phyloP scores from a whole-genome alignment of 208 protist genomes.

The Herpetomonas samuelpessoai region DNA sequence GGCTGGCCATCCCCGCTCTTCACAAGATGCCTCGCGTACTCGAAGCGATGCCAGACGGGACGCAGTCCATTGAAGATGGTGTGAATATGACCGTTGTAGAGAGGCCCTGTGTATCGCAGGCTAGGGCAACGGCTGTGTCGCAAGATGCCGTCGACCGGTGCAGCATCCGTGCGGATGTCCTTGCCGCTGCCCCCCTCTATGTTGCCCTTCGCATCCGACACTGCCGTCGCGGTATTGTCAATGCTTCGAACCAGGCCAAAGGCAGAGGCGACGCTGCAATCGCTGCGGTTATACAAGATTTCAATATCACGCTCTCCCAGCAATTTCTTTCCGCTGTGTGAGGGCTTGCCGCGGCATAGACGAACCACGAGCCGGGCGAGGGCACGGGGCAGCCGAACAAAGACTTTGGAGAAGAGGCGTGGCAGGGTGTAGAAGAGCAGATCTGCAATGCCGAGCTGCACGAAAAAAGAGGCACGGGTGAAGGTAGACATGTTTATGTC shows the following conservation, averaged over 20 bases:
- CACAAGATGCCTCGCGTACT: slow-evolving; percentile 40
- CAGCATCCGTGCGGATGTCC: neutral
- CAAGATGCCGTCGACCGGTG: neutral
- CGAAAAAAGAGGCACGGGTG: slow-evolving; percentile 19
- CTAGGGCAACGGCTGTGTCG: slow-evolving; percentile 2
- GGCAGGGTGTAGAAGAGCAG: slow-evolving; percentile 28
- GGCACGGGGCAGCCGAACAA: slow-evolving; percentile 20
- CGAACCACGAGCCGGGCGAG: slow-evolving; percentile 9
- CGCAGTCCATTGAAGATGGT: slow-evolving; percentile 38
- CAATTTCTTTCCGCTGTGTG: neutral
- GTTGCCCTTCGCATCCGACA: no score
- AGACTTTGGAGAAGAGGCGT: slow-evolving; percentile 12
- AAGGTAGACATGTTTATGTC: neutral
- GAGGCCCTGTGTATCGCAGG: slow-evolving; percentile 33
- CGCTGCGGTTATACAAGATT: slow-evolving; percentile 9
- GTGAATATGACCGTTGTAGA: slow-evolving; percentile 53
- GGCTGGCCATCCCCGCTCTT: slow-evolving; percentile 29
- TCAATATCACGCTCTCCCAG: slow-evolving; percentile 17
- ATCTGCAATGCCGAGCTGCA: slow-evolving; percentile 22
- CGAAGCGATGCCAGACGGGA: slow-evolving; percentile 6
- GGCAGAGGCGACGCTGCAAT: slow-evolving; percentile 18
- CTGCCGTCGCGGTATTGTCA: no score
- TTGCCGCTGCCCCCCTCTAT: slow-evolving; percentile 8
- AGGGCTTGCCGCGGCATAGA: neutral
- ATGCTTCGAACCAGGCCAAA: slow-evolving; percentile 13